Conservation (phyloP, 1,284 basidiomycete species). For the Ganoderma leucocontextum region DNA sequence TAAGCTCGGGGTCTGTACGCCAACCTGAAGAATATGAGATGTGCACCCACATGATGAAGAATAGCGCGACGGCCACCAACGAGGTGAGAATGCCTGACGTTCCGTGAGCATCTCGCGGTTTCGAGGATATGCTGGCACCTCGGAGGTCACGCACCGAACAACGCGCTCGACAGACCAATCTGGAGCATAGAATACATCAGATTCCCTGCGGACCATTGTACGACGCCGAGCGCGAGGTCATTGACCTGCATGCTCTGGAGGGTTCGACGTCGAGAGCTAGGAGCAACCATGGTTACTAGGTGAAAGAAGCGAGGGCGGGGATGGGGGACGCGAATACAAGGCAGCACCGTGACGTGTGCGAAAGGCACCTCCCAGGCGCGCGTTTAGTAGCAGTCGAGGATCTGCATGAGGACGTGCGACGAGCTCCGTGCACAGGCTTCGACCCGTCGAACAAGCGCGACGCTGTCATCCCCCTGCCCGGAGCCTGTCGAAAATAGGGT, state of each 20-base stretch:
- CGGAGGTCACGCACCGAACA: neutral
- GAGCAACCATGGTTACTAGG: neutral
- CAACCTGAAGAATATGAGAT: no score
- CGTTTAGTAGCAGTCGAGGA: neutral
- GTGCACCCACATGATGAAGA: neutral
- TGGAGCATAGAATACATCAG: neutral
- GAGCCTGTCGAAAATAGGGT: neutral
- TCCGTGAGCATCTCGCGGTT: neutral
- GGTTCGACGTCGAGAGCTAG: neutral
- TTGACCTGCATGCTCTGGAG: neutral
- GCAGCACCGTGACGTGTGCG: neutral
- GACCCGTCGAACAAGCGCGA: neutral
- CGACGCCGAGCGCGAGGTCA: neutral
- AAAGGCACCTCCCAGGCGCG: neutral
- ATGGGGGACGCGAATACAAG: neutral
- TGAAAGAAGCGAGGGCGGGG: neutral
- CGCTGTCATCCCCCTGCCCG: neutral
- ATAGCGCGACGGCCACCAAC: neutral
- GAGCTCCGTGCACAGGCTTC: neutral
- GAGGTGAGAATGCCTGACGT: neutral
- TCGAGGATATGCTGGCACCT: neutral
- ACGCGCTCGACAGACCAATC: neutral
- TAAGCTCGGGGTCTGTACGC: neutral
- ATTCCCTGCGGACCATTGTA: neutral
- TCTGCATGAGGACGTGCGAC: neutral